Conservation (phyloP, 2,329 filamentous ascomycete genomes). For the Trichoderma harzianum region DNA sequence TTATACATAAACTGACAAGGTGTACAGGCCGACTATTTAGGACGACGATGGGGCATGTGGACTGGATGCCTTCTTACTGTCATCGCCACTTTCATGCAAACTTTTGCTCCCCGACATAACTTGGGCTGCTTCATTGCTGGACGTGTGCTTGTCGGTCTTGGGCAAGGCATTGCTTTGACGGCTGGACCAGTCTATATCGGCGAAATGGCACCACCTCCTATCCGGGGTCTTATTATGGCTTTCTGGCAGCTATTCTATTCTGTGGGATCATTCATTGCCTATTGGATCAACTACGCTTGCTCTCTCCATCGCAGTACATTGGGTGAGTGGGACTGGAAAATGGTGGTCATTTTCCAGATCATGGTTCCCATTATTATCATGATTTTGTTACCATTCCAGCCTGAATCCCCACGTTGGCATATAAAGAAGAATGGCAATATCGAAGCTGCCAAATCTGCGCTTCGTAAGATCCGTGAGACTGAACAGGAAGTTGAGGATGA, state of each 20-base stretch:
- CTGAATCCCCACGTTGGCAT: neutral
- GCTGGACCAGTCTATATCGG: neutral
- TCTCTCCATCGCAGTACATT: neutral
- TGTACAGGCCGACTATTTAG: neutral
- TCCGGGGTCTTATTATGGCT: neutral
- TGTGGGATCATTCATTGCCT: neutral
- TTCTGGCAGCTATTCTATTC: conserved; percentile 3
- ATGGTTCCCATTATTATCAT: neutral
- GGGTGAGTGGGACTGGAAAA: neutral
- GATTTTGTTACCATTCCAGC: neutral
- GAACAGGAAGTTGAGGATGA: neutral
- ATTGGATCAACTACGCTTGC: conserved; percentile 3
- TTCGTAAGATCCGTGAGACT: neutral
- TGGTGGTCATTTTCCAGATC: conserved; percentile 4
- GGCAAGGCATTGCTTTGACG: neutral
- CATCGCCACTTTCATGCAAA: neutral
- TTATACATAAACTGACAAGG: neutral
- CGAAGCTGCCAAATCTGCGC: neutral
- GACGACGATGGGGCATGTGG: neutral
- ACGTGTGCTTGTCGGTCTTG: neutral
- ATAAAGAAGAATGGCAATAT: neutral
- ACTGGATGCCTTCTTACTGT: neutral
- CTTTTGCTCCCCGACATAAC: neutral
- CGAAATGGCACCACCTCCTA: neutral
- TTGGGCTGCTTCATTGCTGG: neutral